A percentile compares a stretch with the other conserved stretches of the same genome.
These are phyloP conservation scores for Begonia loranthoides DNA, from an alignment of 306 rosid genomes.

Conservation along the genomic window DNA sequence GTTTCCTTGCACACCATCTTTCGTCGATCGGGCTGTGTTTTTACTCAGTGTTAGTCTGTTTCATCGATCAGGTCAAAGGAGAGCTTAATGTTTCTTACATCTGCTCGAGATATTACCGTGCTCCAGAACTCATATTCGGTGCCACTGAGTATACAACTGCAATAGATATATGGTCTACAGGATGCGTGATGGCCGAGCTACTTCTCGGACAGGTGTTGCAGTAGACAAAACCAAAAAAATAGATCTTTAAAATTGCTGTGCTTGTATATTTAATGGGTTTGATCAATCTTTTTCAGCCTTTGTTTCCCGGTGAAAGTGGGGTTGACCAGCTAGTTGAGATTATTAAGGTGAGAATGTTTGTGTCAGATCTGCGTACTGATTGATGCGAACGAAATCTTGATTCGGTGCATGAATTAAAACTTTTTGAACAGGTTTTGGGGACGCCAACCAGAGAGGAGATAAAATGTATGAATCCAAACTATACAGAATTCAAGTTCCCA, in stretches of 20 bases:
- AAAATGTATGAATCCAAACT: slow-evolving; percentile 99
- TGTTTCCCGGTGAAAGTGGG: slow-evolving; percentile 99
- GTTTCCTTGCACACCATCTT: slow-evolving; percentile 17
- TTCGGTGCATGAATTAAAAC: too few relatives aligned
- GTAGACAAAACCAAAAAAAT: slow-evolving; percentile 11
- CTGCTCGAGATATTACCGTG: slow-evolving; percentile 98
- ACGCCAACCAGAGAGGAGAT: slow-evolving; percentile 99
- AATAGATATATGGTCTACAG: slow-evolving; percentile 97
- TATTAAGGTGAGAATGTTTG: slow-evolving; percentile 53
- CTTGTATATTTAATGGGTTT: not conserved
- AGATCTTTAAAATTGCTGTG: not conserved
- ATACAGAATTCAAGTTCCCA: slow-evolving; percentile 92
- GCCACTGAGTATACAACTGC: slow-evolving; percentile 98
- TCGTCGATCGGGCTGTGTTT: slow-evolving; percentile 6
- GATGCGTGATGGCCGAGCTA: slow-evolving; percentile 97
- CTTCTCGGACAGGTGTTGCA: slow-evolving; percentile 81
- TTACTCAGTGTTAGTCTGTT: not conserved
- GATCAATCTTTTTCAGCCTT: slow-evolving; percentile 49
- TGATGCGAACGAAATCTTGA: too few relatives aligned
- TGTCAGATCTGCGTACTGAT: not conserved
- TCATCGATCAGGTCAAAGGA: slow-evolving; percentile 71
- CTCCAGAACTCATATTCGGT: slow-evolving; percentile 96
- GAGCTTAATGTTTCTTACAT: slow-evolving; percentile 98
- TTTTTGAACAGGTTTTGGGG: slow-evolving; percentile 67
- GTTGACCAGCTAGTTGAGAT: slow-evolving; percentile 98